phyloP scores from a whole-genome alignment of 345 rosid genomes.

The Trapa bicornis region DNA sequence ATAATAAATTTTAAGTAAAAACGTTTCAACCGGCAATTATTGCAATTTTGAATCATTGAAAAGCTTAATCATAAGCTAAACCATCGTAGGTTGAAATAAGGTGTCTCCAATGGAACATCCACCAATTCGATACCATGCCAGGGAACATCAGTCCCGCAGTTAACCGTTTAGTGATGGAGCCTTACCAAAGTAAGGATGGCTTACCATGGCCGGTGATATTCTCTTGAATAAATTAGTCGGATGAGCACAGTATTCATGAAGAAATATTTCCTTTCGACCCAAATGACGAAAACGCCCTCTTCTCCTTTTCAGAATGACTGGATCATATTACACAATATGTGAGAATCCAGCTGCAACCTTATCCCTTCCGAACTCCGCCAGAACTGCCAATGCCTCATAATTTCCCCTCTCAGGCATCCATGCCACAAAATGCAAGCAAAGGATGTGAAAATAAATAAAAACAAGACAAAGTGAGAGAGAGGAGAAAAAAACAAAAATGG shows the following conservation, averaged over 20 bases:
- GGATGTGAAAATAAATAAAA: neutral
- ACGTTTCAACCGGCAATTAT: no score
- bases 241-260: neutral
- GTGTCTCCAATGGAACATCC: neutral
- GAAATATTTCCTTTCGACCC: neutral
- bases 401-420: slow-evolving; percentile 18
- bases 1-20: no score
- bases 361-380: slow-evolving; percentile 20
- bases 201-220: no score
- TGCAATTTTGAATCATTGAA: no score
- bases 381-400: slow-evolving; percentile 14
- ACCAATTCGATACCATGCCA: neutral
- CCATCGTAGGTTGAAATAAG: neutral
- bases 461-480: neutral
- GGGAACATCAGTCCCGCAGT: neutral
- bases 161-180: no score
- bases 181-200: no score
- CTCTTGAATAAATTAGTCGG: neutral
- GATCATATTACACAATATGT: slow-evolving; percentile 17
- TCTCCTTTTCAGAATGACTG: slow-evolving; percentile 19
- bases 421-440: slow-evolving; percentile 8
- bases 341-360: slow-evolving; percentile 27
- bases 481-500: slow-evolving; percentile 20
- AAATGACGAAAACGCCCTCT: slow-evolving; percentile 18
- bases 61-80: no score